Evolutionary conservation across 768 basidiomycete species (phyloP).

Genomic region (Exsudoporus frostii): DNA sequence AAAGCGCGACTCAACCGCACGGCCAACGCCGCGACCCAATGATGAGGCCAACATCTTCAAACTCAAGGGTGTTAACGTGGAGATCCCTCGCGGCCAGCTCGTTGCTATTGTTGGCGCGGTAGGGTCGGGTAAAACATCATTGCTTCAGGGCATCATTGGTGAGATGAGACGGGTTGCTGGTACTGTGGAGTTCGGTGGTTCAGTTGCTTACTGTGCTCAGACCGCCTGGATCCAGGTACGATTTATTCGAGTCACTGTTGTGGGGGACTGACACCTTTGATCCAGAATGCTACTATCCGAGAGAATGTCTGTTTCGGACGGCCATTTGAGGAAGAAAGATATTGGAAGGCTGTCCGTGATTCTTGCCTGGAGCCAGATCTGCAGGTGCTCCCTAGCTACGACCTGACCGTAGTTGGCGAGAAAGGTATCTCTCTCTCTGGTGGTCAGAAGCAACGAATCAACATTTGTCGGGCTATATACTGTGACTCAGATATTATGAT

Average conservation of each 20-base stretch:
- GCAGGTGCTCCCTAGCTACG: conserved; percentile 71
- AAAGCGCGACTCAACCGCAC: conserved; percentile 16
- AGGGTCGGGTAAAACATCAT: conserved; percentile 52
- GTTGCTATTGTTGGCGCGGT: conserved; percentile 82
- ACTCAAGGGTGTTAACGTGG: conserved; percentile 59
- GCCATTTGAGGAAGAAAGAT: conserved; percentile 74
- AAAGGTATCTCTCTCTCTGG: conserved; percentile 87
- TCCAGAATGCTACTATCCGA: conserved; percentile 74
- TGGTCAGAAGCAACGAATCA: conserved; percentile 77
- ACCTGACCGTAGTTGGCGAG: conserved; percentile 83
- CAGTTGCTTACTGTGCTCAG: conserved; percentile 81
- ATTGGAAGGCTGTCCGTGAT: conserved; percentile 77
- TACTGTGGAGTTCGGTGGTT: conserved; percentile 67
- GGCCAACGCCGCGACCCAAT: conserved; percentile 31
- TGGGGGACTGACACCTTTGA: neutral
- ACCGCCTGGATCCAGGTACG: conserved; percentile 84
- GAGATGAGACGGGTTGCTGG: conserved; percentile 79
- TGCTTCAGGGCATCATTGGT: conserved; percentile 73
- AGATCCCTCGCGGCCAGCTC: conserved; percentile 72
- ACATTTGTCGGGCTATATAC: conserved; percentile 86
- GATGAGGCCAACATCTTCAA: conserved; percentile 52
- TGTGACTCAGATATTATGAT: conserved; percentile 83
- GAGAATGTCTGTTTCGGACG: conserved; percentile 90
- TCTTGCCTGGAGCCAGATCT: conserved; percentile 80
- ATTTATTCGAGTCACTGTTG: neutral